Conservation (phyloP, 1,284 basidiomycete genomes). For the Athelia sp. region DNA sequence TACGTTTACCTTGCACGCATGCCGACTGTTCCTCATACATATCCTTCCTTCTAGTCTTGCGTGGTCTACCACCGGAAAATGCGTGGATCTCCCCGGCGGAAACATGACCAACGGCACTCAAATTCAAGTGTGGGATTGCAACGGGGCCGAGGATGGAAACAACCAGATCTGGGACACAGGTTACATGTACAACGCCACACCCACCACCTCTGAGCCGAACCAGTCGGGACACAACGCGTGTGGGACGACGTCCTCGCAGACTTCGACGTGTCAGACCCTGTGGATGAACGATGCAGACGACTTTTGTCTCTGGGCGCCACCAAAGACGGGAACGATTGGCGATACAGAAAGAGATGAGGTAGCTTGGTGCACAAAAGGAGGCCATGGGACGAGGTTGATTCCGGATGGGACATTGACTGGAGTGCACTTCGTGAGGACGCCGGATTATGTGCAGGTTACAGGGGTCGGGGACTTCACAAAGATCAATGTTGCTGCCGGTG, state of each 20-base stretch:
- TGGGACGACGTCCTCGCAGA: constrained; percentile 40
- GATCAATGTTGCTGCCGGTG: constrained; percentile 43
- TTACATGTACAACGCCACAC: constrained; percentile 35
- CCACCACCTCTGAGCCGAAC: constrained; percentile 41
- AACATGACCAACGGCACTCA: constrained; percentile 32
- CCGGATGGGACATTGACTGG: constrained; percentile 58
- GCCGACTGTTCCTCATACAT: not conserved
- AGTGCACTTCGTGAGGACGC: constrained; percentile 62
- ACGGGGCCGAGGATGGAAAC: constrained; percentile 16
- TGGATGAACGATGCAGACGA: constrained; percentile 51
- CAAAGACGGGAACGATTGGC: constrained; percentile 45
- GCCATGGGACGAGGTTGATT: constrained; percentile 61
- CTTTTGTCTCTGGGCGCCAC: constrained; percentile 63
- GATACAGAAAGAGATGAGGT: constrained; percentile 67
- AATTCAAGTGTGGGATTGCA: constrained; percentile 44
- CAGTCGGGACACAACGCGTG: constrained; percentile 56
- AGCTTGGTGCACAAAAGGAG: constrained; percentile 71
- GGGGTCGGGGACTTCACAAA: constrained; percentile 63
- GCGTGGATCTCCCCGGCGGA: constrained; percentile 40
- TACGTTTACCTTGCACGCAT: constrained; percentile 1
- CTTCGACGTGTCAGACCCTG: constrained; percentile 51
- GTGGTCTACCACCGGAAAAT: constrained; percentile 43
- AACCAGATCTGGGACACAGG: constrained; percentile 50
- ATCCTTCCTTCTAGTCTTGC: constrained; percentile 19
- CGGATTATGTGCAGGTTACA: constrained; percentile 62